phyloP scores from a whole-genome alignment of 1,284 basidiomycete species.

The Austropuccinia psidii region DNA sequence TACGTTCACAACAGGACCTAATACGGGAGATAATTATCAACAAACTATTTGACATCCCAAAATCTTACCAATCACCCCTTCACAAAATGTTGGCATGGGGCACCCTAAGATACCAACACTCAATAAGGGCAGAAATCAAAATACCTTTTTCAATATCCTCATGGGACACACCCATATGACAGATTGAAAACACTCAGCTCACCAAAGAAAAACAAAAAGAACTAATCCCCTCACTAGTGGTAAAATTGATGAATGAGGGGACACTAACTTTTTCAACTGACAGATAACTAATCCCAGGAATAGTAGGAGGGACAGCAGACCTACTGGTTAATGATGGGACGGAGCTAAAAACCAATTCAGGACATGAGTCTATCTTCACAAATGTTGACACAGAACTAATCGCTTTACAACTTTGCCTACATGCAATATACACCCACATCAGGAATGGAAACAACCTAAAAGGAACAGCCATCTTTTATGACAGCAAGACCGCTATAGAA shows the following conservation, averaged over 20 bases:
- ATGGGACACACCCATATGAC: neutral
- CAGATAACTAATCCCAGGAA: neutral
- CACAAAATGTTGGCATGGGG: neutral
- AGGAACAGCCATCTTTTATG: no score
- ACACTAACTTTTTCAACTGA: neutral
- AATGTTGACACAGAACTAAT: neutral
- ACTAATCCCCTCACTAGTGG: neutral
- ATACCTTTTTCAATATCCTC: neutral
- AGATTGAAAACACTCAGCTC: neutral
- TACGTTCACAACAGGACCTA: neutral
- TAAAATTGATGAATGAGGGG: neutral
- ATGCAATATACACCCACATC: no score
- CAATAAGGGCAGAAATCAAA: neutral
- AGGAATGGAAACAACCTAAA: no score
- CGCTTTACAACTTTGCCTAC: no score
- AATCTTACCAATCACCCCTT: neutral
- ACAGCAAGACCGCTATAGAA: no score
- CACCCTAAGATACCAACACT: no score
- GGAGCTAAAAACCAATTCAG: neutral
- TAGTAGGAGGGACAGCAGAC: neutral
- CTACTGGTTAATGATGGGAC: neutral
- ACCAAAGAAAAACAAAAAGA: neutral
- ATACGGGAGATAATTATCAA: neutral
- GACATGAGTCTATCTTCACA: neutral
- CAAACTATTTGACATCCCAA: neutral